These are phyloP conservation scores for Cordyceps militaris DNA, from an alignment of 2,329 filamentous ascomycete genomes.

Conservation along the genomic window DNA sequence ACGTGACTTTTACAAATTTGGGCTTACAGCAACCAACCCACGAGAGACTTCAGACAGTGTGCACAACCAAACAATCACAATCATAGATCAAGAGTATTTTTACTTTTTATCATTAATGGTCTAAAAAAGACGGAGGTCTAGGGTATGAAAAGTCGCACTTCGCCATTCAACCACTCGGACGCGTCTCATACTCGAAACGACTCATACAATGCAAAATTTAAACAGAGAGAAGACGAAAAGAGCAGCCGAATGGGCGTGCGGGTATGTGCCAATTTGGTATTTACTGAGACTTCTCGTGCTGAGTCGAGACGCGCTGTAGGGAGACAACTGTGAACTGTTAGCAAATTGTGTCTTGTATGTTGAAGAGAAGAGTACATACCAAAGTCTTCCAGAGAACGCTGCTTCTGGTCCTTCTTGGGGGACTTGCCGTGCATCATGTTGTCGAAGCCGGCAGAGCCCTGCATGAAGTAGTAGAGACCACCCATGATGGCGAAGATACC, in stretches of 20 bases:
- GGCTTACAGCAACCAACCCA: background rate
- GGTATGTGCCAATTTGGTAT: constrained; percentile 32
- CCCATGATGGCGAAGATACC: constrained; percentile 82
- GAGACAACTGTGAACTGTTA: constrained; percentile 66
- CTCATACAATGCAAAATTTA: constrained; percentile 34
- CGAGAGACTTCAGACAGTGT: background rate
- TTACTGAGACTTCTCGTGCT: constrained; percentile 83
- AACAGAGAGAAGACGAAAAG: constrained; percentile 33
- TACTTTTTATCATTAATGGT: constrained; percentile 39
- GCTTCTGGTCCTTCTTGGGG: constrained; percentile 73
- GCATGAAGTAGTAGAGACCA: constrained; percentile 66
- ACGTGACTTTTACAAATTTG: background rate
- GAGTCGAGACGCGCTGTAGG: constrained; percentile 81
- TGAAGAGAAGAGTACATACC: constrained; percentile 47
- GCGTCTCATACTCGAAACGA: constrained; percentile 28
- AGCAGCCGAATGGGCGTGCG: constrained; percentile 26
- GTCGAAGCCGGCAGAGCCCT: constrained; percentile 75
- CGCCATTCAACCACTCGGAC: constrained; percentile 27
- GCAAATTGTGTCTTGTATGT: constrained; percentile 19
- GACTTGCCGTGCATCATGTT: constrained; percentile 91
- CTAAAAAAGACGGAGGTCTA: constrained; percentile 30
- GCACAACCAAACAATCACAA: background rate
- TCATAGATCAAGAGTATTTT: constrained; percentile 20
- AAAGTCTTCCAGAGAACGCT: constrained; percentile 82
- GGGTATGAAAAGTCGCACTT: constrained; percentile 29